Conservation (phyloP, 2,329 filamentous ascomycete species). For the Fusarium oxysporum region DNA sequence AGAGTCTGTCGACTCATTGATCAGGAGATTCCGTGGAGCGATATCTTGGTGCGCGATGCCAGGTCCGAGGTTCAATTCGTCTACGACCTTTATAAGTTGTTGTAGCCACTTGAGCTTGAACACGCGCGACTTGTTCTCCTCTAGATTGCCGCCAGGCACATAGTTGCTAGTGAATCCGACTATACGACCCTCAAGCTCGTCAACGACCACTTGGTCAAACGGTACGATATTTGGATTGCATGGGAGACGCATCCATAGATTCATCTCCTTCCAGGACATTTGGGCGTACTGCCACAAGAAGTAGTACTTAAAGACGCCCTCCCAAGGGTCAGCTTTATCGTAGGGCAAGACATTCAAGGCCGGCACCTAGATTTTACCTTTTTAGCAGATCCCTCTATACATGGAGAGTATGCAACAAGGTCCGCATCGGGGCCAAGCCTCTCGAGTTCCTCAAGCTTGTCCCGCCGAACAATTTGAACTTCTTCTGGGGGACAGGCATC, state of each 20-base stretch:
- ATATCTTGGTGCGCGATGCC: slow-evolving; percentile 56
- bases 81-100: slow-evolving; percentile 50
- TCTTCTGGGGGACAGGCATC: slow-evolving; percentile 29
- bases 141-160: slow-evolving; percentile 48
- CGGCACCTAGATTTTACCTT: background rate
- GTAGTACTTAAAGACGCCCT: slow-evolving; percentile 51
- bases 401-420: slow-evolving; percentile 19
- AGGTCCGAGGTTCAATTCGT: slow-evolving; percentile 51
- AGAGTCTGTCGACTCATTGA: slow-evolving; percentile 49
- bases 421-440: slow-evolving; percentile 45
- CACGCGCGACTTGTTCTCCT: slow-evolving; percentile 44
- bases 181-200: slow-evolving; percentile 46
- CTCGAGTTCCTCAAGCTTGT: slow-evolving; percentile 44
- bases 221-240: slow-evolving; percentile 50
- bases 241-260: slow-evolving; percentile 50
- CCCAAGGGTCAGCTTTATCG: background rate
- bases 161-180: slow-evolving; percentile 52
- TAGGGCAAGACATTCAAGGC: background rate
- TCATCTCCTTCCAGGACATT: slow-evolving; percentile 50
- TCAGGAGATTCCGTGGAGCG: slow-evolving; percentile 52
- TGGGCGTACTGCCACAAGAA: slow-evolving; percentile 37
- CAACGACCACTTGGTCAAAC: slow-evolving; percentile 49
- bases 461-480: slow-evolving; percentile 33
- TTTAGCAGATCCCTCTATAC: fast-evolving
- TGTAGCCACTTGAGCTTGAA: slow-evolving; percentile 53